phyloP scores from a whole-genome alignment of 768 basidiomycete species.

The Neoboletus magnificus region DNA sequence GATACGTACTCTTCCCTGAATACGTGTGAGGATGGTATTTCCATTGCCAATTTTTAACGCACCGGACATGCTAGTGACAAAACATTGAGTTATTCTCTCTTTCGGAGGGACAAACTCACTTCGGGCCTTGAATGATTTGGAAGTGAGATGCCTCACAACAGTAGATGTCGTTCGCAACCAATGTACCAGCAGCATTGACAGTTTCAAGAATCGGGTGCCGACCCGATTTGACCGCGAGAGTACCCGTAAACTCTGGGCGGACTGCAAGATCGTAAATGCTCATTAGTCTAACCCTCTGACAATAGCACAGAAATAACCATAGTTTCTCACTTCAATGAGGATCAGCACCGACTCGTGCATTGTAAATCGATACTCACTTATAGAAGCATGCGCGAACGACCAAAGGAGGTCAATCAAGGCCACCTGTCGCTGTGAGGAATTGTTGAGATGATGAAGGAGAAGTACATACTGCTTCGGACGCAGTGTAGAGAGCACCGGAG shows the following conservation, averaged over 20 bases:
- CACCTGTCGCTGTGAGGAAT: conserved; percentile 44
- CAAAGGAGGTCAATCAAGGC: conserved; percentile 88
- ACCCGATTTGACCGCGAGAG: conserved; percentile 84
- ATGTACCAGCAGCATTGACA: conserved; percentile 58
- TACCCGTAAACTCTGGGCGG: conserved; percentile 89
- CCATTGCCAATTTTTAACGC: background rate
- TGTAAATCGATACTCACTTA: conserved; percentile 49
- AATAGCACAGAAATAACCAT: conserved; percentile 33
- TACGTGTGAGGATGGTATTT: background rate
- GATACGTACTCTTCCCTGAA: conserved; percentile 87
- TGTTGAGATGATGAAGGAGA: background rate
- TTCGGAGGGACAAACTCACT: conserved; percentile 44
- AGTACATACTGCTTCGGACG: conserved; percentile 73
- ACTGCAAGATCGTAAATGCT: conserved; percentile 39
- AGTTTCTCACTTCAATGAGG: conserved; percentile 41
- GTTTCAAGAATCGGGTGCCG: conserved; percentile 86
- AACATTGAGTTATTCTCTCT: background rate
- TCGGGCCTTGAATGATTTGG: conserved; percentile 89
- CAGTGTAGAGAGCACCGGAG: conserved; percentile 82
- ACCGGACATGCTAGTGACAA: conserved; percentile 57
- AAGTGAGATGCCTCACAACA: conserved; percentile 82
- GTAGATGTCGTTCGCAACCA: conserved; percentile 90
- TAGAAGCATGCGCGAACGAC: conserved; percentile 82
- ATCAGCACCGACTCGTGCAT: background rate
- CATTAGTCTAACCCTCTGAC: background rate